These are phyloP conservation scores for Tylopilus subfusipes DNA, from an alignment of 768 basidiomycete species.

Conservation along the genomic window DNA sequence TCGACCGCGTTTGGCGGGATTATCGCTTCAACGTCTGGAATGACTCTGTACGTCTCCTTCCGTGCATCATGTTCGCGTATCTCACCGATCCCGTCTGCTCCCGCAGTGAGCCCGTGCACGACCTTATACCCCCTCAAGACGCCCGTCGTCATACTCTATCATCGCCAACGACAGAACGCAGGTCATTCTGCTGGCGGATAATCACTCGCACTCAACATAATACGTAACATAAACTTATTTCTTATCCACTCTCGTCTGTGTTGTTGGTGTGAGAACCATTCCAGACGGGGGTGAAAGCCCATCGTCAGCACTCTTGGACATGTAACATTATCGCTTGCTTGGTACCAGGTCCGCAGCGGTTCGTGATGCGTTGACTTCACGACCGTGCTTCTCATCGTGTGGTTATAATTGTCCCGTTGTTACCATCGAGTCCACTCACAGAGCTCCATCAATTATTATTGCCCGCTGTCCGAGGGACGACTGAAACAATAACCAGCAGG, in stretches of 20 bases:
- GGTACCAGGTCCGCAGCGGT: slow-evolving; percentile 11
- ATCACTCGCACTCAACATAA: slow-evolving; percentile 28
- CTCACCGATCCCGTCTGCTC: slow-evolving; percentile 9
- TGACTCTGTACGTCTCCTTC: slow-evolving; percentile 36
- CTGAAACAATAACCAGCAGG: slow-evolving; percentile 11
- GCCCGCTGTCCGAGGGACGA: neutral
- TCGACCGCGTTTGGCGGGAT: slow-evolving; percentile 67
- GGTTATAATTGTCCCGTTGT: slow-evolving; percentile 12
- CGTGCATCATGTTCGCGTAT: neutral
- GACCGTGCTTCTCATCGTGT: slow-evolving; percentile 9
- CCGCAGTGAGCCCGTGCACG: slow-evolving; percentile 19
- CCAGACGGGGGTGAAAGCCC: slow-evolving; percentile 13
- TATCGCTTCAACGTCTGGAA: slow-evolving; percentile 63
- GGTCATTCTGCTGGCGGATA: slow-evolving; percentile 30
- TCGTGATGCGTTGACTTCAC: slow-evolving; percentile 8
- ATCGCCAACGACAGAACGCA: slow-evolving; percentile 25
- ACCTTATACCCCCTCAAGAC: slow-evolving; percentile 25
- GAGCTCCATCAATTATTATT: slow-evolving; percentile 4
- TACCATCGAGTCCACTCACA: slow-evolving; percentile 5
- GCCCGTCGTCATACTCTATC: slow-evolving; percentile 26
- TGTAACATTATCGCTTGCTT: slow-evolving; percentile 26
- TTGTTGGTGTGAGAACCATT: slow-evolving; percentile 5
- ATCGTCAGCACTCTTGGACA: slow-evolving; percentile 24
- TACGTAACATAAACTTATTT: slow-evolving; percentile 29
- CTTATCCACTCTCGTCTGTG: slow-evolving; percentile 16